These are phyloP conservation scores for Cyclotella sp. DNA, from an alignment of 108 stramenopile genomes.

Conservation along the genomic window DNA sequence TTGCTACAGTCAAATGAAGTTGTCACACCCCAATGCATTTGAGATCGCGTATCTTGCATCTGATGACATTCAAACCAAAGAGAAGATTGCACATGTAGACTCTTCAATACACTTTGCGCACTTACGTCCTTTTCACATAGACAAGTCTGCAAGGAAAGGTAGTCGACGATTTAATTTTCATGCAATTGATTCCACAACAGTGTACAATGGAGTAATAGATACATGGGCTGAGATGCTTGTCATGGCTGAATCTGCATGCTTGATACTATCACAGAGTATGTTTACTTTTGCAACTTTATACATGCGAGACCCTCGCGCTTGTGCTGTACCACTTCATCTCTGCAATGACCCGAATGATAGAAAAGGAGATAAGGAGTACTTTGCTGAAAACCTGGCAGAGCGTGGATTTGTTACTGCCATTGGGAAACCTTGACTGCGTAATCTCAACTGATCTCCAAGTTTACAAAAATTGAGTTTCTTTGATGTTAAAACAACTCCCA, in stretches of 20 bases:
- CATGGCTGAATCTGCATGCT: constrained; percentile 4
- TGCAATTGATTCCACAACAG: not conserved
- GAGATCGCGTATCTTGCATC: constrained; percentile 9
- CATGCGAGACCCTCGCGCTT: not conserved
- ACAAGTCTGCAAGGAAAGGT: not conserved
- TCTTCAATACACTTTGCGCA: constrained; percentile 1
- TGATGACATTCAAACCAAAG: constrained; percentile 5
- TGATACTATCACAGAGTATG: not conserved
- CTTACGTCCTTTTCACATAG: not conserved
- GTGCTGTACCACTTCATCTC: not conserved
- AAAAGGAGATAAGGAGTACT: not conserved
- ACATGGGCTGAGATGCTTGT: constrained; percentile 8
- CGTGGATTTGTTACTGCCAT: not conserved
- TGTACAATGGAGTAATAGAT: not conserved
- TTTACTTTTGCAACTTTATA: not conserved
- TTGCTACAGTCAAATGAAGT: not conserved
- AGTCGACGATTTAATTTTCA: not conserved
- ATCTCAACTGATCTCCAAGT: too few species aligned
- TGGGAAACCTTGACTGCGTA: too few species aligned
- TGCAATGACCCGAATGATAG: not conserved
- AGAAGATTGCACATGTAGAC: not conserved
- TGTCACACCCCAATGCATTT: not conserved
- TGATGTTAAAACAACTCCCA: too few species aligned
- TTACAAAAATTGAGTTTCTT: too few species aligned
- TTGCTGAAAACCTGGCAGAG: not conserved